Evolutionary conservation across 2,329 filamentous ascomycete species (phyloP).

Genomic region (Zymoseptoria ardabiliae): DNA sequence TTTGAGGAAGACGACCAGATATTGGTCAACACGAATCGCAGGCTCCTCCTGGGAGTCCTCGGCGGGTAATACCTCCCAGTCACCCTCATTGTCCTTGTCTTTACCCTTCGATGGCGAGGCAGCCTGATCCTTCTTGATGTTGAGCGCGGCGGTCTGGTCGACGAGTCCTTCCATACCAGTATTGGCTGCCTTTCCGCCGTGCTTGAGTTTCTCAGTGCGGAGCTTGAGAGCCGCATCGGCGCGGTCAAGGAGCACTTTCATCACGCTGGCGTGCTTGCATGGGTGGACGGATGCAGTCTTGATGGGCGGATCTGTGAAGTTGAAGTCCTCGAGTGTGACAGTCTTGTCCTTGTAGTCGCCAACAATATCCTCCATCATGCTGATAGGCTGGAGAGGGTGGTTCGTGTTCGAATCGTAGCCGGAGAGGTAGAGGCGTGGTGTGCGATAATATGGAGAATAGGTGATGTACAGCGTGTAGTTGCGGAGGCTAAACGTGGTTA

Average conservation of each 20-base stretch:
- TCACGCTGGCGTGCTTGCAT: conserved; percentile 93
- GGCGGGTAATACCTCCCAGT: conserved; percentile 55
- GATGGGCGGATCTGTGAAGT: conserved; percentile 81
- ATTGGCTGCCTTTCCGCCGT: conserved; percentile 42
- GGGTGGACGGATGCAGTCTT: conserved; percentile 97
- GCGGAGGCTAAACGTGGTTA: conserved; percentile 47
- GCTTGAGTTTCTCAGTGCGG: conserved; percentile 70
- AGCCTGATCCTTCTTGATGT: conserved; percentile 52
- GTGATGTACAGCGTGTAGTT: conserved; percentile 99
- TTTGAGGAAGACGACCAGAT: conserved; percentile 80
- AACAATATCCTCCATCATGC: conserved; percentile 96
- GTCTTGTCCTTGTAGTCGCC: conserved; percentile 98
- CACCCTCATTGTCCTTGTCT: conserved; percentile 44
- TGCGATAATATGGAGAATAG: conserved; percentile 94
- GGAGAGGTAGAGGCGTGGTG: conserved; percentile 87
- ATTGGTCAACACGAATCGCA: conserved; percentile 81
- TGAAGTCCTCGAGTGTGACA: conserved; percentile 94
- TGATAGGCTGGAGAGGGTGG: conserved; percentile 67
- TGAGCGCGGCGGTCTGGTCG: conserved; percentile 58
- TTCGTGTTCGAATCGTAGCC: conserved; percentile 63
- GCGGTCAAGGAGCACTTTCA: conserved; percentile 94
- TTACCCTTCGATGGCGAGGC: conserved; percentile 31
- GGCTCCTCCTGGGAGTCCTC: conserved; percentile 60
- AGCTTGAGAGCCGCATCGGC: conserved; percentile 89
- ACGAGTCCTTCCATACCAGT: conserved; percentile 78